Conservation (phyloP, 345 rosid genomes). For the Rhodomyrtus tomentosa region DNA sequence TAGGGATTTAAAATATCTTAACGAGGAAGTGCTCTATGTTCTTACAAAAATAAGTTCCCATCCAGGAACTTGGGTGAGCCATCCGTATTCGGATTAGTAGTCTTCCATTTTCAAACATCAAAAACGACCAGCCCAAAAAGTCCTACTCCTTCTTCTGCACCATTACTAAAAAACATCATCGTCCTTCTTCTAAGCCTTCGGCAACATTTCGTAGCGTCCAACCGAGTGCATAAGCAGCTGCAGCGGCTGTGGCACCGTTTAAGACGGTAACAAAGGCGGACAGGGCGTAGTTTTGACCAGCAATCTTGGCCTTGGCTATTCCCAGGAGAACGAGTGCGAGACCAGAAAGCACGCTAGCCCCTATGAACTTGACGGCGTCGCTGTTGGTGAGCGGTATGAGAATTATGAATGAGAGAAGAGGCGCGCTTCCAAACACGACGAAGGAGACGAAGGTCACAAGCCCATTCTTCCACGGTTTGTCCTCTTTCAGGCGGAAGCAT, state of each 20-base stretch:
- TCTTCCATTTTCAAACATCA: neutral
- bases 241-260: conserved; percentile 23
- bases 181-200: conserved; percentile 3
- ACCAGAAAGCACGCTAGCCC: conserved; percentile 26
- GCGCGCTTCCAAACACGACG: conserved; percentile 22
- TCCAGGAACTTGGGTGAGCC: neutral
- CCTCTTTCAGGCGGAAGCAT: conserved; percentile 6
- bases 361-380: conserved; percentile 14
- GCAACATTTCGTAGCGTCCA: conserved; percentile 20
- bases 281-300: conserved; percentile 6
- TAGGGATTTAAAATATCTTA: neutral
- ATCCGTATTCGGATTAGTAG: neutral
- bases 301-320: conserved; percentile 23
- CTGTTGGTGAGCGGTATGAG: conserved; percentile 23
- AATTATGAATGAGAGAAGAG: conserved; percentile 29
- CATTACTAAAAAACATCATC: neutral
- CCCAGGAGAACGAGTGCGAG: conserved; percentile 26
- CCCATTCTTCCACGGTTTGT: conserved; percentile 32
- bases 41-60: neutral
- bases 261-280: conserved; percentile 11
- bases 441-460: conserved; percentile 17
- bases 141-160: neutral
- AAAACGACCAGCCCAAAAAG: neutral
- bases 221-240: conserved; percentile 22
- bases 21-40: neutral